These are phyloP conservation scores for Elsinoe ampelina DNA, from an alignment of 2,329 filamentous ascomycete genomes.

Conservation along the genomic window DNA sequence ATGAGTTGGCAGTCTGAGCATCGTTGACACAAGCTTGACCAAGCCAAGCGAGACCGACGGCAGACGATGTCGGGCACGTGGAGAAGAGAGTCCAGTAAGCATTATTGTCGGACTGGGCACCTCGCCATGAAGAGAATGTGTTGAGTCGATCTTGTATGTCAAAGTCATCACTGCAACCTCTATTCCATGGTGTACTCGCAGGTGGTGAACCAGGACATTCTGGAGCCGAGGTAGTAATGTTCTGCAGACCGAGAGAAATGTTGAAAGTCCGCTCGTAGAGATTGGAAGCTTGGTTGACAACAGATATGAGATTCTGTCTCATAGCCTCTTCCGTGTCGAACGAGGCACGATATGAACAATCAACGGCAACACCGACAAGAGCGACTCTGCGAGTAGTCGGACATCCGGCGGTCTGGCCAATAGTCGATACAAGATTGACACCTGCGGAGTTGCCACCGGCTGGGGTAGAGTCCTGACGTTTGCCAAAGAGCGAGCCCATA, in stretches of 20 bases:
- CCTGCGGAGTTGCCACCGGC: slow-evolving; percentile 67
- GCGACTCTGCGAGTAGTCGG: slow-evolving; percentile 86
- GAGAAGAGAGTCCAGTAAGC: slow-evolving; percentile 90
- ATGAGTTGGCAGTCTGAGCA: slow-evolving; percentile 38
- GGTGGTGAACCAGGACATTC: slow-evolving; percentile 64
- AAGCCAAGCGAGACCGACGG: slow-evolving; percentile 88
- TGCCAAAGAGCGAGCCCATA: slow-evolving; percentile 59
- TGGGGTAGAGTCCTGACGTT: slow-evolving; percentile 56
- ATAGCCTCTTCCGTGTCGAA: slow-evolving; percentile 60
- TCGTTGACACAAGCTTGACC: slow-evolving; percentile 69
- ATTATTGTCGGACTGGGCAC: slow-evolving; percentile 64
- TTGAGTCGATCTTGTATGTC: slow-evolving; percentile 72
- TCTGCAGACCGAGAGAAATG: slow-evolving; percentile 81
- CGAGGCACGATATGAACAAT: slow-evolving; percentile 73
- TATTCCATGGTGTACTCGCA: slow-evolving; percentile 70
- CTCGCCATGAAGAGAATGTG: slow-evolving; percentile 82
- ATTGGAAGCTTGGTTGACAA: slow-evolving; percentile 78
- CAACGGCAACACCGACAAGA: slow-evolving; percentile 81
- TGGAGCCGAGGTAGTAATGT: slow-evolving; percentile 66
- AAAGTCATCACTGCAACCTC: slow-evolving; percentile 53
- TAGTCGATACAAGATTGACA: slow-evolving; percentile 66
- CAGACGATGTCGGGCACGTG: slow-evolving; percentile 69
- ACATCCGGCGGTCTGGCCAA: slow-evolving; percentile 77
- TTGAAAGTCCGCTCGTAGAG: slow-evolving; percentile 90
- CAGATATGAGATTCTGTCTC: slow-evolving; percentile 64